Evolutionary conservation across 257 asterid genomes (phyloP), one percentile per base, ranked within the genome.

Genomic region (Scutellaria baicalensis): DNA sequence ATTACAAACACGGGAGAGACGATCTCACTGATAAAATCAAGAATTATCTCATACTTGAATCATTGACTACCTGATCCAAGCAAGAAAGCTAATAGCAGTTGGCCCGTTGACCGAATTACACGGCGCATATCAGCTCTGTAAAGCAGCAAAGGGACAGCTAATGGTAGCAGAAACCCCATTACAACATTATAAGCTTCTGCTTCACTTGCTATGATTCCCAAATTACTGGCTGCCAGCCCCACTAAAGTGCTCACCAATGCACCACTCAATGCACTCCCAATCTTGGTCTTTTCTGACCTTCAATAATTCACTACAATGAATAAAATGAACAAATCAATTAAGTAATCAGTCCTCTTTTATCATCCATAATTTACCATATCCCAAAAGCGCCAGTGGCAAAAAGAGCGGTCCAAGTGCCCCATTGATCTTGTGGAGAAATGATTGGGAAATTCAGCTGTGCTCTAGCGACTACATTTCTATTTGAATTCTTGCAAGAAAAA

Each of bases 381-480:
- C 98, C 98, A 54, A 93, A 86, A 56, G 98, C 97, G 13, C 98
- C 93, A 20, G 96, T 77, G 80, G 97, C 89, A 49, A 93, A 87
- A 47, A 90, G 98, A 40, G 90, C 92, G 12, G 98, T 83, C 98
- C 97, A 93, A 17, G 88, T 88, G 77, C 93, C 98, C 98, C 98
- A 93, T 16, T 90, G 97, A 76, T 93, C 98, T 47, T 87, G 92
- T 0, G 96, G 89, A 47, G 97, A 90, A 73, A 93, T 90, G 40
- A 93, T 73, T 0, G 98, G 95, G 65, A 81, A 83, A 67, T 51
- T 90, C 69, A 90, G 75, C 17, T 86, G 89, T 1, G 97, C 83
- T 39, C 81, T 82, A 54, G 66, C 66, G 5, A 71, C 39, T 1
- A 66, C 72, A n/a, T 57, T 64, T 9, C 81, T 74, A 18, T 64